phyloP scores from a whole-genome alignment of 208 protist species.

The Trichomonas tenax region DNA sequence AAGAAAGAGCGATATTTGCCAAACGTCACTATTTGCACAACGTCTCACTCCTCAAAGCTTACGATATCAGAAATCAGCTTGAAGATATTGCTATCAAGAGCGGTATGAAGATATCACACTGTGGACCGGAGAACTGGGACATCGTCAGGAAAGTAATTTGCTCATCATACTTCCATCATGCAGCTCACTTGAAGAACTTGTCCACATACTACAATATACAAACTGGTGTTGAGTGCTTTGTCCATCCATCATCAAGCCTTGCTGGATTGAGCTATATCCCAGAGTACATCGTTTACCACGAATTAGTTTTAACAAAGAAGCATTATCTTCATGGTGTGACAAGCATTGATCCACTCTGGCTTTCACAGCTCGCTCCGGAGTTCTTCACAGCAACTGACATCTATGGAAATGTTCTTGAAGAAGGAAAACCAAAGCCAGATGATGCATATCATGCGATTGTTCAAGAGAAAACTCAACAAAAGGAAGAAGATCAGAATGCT shows the following conservation, averaged over 20 bases:
- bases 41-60: conserved; percentile 61
- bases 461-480: neutral
- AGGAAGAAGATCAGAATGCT: neutral
- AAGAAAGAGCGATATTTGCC: conserved; percentile 72
- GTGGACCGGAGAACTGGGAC: conserved; percentile 55
- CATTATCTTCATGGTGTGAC: conserved; percentile 75
- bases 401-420: neutral
- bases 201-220: conserved; percentile 90
- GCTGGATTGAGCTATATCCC: conserved; percentile 67
- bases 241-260: conserved; percentile 89
- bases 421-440: neutral
- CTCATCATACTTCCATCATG: conserved; percentile 69
- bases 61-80: conserved; percentile 83
- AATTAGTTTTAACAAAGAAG: conserved; percentile 79
- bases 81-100: conserved; percentile 69
- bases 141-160: conserved; percentile 70
- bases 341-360: conserved; percentile 85
- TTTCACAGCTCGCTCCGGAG: conserved; percentile 67
- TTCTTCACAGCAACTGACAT: conserved; percentile 49
- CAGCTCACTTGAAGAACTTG: conserved; percentile 72
- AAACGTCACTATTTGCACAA: conserved; percentile 83
- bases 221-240: conserved; percentile 66
- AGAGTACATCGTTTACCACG: conserved; percentile 95
- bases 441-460: neutral
- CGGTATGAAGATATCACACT: neutral